Conservation (phyloP, 306 rosid genomes). For the Begonia masoniana region DNA sequence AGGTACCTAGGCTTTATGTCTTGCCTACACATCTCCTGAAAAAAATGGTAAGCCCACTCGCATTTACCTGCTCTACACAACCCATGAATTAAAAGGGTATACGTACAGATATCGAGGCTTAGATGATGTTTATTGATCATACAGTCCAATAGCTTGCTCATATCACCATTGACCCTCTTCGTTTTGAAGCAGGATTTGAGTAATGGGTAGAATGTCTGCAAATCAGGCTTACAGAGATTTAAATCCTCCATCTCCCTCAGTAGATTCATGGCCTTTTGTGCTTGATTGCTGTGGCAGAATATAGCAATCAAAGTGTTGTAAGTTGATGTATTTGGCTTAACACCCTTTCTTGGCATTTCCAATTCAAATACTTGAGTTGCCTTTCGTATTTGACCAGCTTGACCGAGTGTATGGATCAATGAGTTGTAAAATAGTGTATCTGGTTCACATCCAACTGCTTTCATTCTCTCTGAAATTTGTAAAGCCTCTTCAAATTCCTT, state of each 20-base stretch:
- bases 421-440: slow-evolving; percentile 67
- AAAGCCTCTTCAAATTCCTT: slow-evolving; percentile 55
- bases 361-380: slow-evolving; percentile 41
- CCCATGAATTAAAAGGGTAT: slow-evolving; percentile 67
- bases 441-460: slow-evolving; percentile 39
- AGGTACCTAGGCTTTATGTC: slow-evolving; percentile 51
- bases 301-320: slow-evolving; percentile 70
- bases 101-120: slow-evolving; percentile 68
- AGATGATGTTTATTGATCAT: slow-evolving; percentile 56
- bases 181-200: slow-evolving; percentile 61
- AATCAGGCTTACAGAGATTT: slow-evolving; percentile 60
- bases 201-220: slow-evolving; percentile 70
- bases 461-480: slow-evolving; percentile 40
- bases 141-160: slow-evolving; percentile 44
- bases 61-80: slow-evolving; percentile 60
- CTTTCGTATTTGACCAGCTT: slow-evolving; percentile 46
- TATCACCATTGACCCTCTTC: slow-evolving; percentile 23
- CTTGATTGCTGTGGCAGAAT: slow-evolving; percentile 47
- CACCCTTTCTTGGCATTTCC: slow-evolving; percentile 40
- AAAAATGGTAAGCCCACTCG: slow-evolving; percentile 47
- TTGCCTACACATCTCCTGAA: slow-evolving; percentile 63
- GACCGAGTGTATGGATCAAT: slow-evolving; percentile 51
- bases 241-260: slow-evolving; percentile 51
- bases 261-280: slow-evolving; percentile 35
- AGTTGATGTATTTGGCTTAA: slow-evolving; percentile 55